A percentile compares a stretch with the other conserved stretches of the same genome.
Conservation (phyloP, 139 green algal genomes). For the Asterochloris erici region DNA sequence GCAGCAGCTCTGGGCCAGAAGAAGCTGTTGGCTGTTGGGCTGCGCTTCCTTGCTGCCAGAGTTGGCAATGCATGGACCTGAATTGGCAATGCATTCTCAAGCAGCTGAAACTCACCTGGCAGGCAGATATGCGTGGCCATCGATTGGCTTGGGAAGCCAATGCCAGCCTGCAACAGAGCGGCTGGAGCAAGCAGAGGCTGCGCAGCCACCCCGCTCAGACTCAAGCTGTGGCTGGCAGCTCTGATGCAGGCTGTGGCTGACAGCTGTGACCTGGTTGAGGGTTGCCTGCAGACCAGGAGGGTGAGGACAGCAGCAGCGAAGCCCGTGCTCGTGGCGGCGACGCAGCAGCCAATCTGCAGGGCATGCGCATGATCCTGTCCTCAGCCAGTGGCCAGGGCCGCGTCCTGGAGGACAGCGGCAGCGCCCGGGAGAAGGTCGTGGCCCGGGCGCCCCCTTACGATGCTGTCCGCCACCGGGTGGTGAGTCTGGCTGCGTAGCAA, state of each 20-base stretch:
- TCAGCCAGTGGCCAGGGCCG: too few relatives aligned
- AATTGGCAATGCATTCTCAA: too few relatives aligned
- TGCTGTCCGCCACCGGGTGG: background rate
- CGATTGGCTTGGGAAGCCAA: too few relatives aligned
- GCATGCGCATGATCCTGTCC: constrained; percentile 1
- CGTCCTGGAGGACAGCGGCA: constrained; percentile 6
- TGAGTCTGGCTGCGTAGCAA: background rate
- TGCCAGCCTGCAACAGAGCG: too few relatives aligned
- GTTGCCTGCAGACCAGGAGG: background rate
- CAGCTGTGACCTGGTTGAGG: background rate
- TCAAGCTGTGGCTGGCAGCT: background rate
- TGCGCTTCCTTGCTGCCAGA: too few relatives aligned
- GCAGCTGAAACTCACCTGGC: too few relatives aligned
- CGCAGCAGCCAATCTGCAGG: constrained; percentile 12
- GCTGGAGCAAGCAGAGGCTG: too few relatives aligned
- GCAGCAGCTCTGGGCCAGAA: too few relatives aligned
- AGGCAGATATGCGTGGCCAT: too few relatives aligned
- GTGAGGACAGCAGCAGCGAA: too few relatives aligned
- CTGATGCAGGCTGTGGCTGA: background rate
- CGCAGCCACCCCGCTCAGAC: constrained; percentile 1
- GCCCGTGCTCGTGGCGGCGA: background rate
- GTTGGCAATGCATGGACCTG: too few relatives aligned
- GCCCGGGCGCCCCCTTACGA: constrained; percentile 4
- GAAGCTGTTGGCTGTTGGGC: too few relatives aligned
- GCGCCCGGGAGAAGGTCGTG: constrained; percentile 10